phyloP scores from a whole-genome alignment of 441 rosid species.

The Populus hybrid region DNA sequence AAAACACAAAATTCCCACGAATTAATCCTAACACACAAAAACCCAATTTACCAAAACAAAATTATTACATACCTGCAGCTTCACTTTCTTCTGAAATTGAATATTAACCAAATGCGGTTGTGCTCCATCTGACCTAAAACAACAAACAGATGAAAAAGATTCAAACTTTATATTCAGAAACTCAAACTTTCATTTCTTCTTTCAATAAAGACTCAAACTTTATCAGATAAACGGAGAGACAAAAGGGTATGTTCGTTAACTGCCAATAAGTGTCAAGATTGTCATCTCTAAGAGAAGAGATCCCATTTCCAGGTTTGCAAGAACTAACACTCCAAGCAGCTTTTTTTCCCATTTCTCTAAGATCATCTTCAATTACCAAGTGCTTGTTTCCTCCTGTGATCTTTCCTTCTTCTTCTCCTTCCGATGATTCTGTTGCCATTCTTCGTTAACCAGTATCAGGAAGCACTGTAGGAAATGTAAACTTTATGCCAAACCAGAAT shows the following conservation, averaged over 20 bases:
- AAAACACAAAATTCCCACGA: slow-evolving; percentile 2
- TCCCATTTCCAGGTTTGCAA: slow-evolving; percentile 89
- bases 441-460: neutral
- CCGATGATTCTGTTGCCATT: slow-evolving; percentile 89
- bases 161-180: neutral
- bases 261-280: slow-evolving; percentile 90
- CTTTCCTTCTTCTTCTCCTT: slow-evolving; percentile 88
- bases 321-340: slow-evolving; percentile 99
- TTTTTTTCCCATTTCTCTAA: slow-evolving; percentile 87
- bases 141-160: neutral
- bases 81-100: slow-evolving; percentile 90
- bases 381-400: slow-evolving; percentile 67
- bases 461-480: neutral
- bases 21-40: neutral
- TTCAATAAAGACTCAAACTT: neutral
- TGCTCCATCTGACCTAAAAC: slow-evolving; percentile 84
- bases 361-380: slow-evolving; percentile 64
- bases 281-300: slow-evolving; percentile 80
- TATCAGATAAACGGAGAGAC: neutral
- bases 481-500: neutral
- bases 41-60: neutral
- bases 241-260: slow-evolving; percentile 24
- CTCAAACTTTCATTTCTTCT: neutral
- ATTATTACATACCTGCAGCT: slow-evolving; percentile 56
- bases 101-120: slow-evolving; percentile 92